A percentile compares a stretch with the other conserved stretches of the same genome.
Conservation (phyloP, 805 yeast species). For the Lachancea nothofagi region DNA sequence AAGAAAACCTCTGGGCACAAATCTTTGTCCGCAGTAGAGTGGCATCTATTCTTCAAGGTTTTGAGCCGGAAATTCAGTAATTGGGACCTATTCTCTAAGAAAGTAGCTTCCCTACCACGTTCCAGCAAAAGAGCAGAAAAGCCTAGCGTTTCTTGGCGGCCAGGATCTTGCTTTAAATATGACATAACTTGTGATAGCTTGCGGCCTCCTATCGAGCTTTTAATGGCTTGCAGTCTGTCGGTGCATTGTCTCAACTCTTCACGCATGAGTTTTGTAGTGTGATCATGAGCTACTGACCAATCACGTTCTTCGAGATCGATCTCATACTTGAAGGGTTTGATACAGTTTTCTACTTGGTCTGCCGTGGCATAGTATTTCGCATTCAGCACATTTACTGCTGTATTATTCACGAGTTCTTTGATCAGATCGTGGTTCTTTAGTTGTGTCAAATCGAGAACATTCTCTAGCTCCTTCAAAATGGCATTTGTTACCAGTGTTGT, state of each 20-base stretch:
- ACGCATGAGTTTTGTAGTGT: conserved; percentile 61
- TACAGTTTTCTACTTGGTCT: conserved; percentile 97
- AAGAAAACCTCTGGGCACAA: conserved; percentile 92
- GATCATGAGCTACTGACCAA: conserved; percentile 79
- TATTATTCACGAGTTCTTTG: conserved; percentile 71
- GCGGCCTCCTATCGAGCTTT: conserved; percentile 71
- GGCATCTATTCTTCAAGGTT: conserved; percentile 70
- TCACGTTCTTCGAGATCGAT: conserved; percentile 94
- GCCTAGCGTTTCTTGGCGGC: conserved; percentile 68
- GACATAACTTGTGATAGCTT: conserved; percentile 79
- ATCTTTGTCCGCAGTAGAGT: conserved; percentile 70
- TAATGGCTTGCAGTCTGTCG: conserved; percentile 51
- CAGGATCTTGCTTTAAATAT: conserved; percentile 43
- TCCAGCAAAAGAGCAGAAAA: conserved; percentile 70
- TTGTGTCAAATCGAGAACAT: conserved; percentile 67
- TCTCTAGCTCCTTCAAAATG: conserved; percentile 68
- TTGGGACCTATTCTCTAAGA: conserved; percentile 66
- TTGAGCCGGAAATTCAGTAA: conserved; percentile 70
- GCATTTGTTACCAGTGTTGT: conserved; percentile 80
- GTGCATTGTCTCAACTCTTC: conserved; percentile 87
- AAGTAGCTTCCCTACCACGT: conserved; percentile 79
- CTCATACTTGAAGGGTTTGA: conserved; percentile 95
- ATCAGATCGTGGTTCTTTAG: conserved; percentile 84
- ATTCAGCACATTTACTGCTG: conserved; percentile 74
- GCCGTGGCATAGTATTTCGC: conserved; percentile 85